Base-by-base conservation (phyloP, 345 rosid genomes). In the Rhodamnia argentea region DNA sequence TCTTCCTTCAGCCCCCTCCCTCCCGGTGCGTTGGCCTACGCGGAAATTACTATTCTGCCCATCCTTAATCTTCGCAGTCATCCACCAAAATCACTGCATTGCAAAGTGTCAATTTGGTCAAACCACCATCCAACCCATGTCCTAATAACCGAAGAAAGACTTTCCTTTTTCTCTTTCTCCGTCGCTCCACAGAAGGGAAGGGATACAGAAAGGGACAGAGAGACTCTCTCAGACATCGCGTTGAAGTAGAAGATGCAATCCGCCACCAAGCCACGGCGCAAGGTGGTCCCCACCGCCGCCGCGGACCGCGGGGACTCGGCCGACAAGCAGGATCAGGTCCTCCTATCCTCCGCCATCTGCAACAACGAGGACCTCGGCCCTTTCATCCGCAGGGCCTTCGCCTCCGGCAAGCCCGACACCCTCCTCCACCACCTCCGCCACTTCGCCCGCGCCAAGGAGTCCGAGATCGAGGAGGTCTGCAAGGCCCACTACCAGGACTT, bases 401-500 rank as follows among this genome's bases (percentile, higher is more conserved):
- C 93, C 53, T 91, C 95, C 6, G 98, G 99, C 3, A 94, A 92
- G 90, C 99, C 99, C 13, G 99, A 97, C 91, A 88, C 91, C 16
- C 96, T 97, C 82, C 96, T 94, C 87, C 98, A 93, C 85, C 96
- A 92, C 87, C 97, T 97, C 89, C 98, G 98, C 86, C 91, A 90
- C 88, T 97, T 97, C 88, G 88, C 97, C 50, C 95, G 99, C 85
- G 92, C 97, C 64, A 97, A 97, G 83, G 99, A 97, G 82, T 92
- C 98, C 11, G 99, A 97, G 93, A 97, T 97, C 91, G 99, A 97
- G 53, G 99, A 96, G 88, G 99, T 97, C 47, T 97, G 99, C 88
- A 96, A 95, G 84, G 99, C 99, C 87, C 99, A 96, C 93, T 96
- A 97, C 86, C 99, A 97, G 85, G 99, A 97, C 86, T 97, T 97